Evolutionary conservation across 345 rosid species (phyloP).

Genomic region (Camelina hispida): DNA sequence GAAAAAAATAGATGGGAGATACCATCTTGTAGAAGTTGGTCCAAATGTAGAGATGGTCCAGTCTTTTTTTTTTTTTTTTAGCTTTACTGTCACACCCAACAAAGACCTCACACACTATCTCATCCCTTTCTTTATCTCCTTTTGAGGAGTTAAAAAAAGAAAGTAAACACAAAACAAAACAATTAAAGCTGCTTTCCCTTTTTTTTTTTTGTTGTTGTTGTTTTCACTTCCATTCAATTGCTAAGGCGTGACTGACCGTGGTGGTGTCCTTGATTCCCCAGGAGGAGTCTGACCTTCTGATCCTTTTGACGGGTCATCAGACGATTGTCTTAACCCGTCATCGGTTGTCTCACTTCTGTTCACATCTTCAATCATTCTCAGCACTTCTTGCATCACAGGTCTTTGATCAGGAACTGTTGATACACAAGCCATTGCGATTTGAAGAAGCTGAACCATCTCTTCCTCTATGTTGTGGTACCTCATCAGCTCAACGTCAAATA

Average conservation of each 20-base stretch:
- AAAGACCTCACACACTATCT: conserved; percentile 40
- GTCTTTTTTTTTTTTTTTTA: conserved; percentile 1
- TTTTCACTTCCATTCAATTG: conserved; percentile 13
- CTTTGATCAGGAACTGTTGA: conserved; percentile 89
- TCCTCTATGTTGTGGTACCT: conserved; percentile 90
- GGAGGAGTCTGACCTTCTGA: conserved; percentile 93
- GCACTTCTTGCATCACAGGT: conserved; percentile 80
- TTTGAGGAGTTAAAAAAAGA: conserved; percentile 24
- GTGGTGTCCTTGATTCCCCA: conserved; percentile 69
- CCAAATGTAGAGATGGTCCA: conserved; percentile 40
- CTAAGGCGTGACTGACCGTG: conserved; percentile 61
- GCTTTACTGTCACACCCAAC: conserved; percentile 42
- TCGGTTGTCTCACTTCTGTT: conserved; percentile 76
- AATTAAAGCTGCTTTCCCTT: conserved; percentile 31
- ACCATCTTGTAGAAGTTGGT: conserved; percentile 36
- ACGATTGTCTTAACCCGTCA: conserved; percentile 85
- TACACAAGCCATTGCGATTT: conserved; percentile 93
- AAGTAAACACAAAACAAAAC: conserved; percentile 25
- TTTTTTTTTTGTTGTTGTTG: neutral
- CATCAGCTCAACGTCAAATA: conserved; percentile 92
- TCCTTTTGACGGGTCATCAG: conserved; percentile 95
- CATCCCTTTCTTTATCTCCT: conserved; percentile 40
- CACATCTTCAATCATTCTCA: conserved; percentile 92
- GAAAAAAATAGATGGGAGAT: conserved; percentile 35
- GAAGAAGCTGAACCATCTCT: conserved; percentile 97